These are phyloP conservation scores for Cylindricascospora bacillispora DNA, from an alignment of 1,139 yeast species.

Conservation along the genomic window DNA sequence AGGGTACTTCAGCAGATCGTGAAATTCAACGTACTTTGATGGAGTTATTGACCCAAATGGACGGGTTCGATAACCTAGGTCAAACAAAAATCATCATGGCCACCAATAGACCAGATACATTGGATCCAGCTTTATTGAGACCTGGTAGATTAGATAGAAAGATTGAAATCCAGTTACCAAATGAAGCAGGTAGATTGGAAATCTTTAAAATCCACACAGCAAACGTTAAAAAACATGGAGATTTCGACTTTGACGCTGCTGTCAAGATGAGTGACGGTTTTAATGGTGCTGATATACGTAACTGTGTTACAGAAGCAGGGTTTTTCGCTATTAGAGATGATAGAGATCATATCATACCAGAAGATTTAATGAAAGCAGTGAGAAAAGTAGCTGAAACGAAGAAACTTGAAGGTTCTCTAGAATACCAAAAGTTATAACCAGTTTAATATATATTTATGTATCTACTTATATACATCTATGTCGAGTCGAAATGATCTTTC, in stretches of 20 bases:
- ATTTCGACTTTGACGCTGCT: conserved; percentile 91
- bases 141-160: conserved; percentile 98
- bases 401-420: conserved; percentile 93
- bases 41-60: conserved; percentile 98
- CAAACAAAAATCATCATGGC: conserved; percentile 99
- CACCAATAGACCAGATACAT: conserved; percentile 94
- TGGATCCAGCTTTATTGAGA: conserved; percentile 97
- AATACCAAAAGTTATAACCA: conserved; percentile 69
- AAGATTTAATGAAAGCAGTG: conserved; percentile 94
- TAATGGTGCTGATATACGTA: conserved; percentile 97
- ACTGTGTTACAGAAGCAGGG: conserved; percentile 98
- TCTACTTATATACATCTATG: conserved; percentile 2
- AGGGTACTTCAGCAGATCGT: conserved; percentile 98
- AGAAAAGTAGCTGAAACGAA: conserved; percentile 94
- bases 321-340: conserved; percentile 97
- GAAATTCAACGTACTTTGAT: conserved; percentile 97
- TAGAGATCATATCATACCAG: conserved; percentile 85
- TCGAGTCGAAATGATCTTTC: conserved; percentile 1
- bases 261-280: conserved; percentile 98
- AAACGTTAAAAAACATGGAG: conserved; percentile 82
- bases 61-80: conserved; percentile 94
- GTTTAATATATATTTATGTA: neutral
- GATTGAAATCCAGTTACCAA: conserved; percentile 91
- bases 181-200: conserved; percentile 91
- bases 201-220: conserved; percentile 89